Percentiles rank a stretch among this genome's conserved stretches.
These are phyloP conservation scores for Oenanthe sinensis DNA, from an alignment of 129 eudicot species.

Conservation along the genomic window DNA sequence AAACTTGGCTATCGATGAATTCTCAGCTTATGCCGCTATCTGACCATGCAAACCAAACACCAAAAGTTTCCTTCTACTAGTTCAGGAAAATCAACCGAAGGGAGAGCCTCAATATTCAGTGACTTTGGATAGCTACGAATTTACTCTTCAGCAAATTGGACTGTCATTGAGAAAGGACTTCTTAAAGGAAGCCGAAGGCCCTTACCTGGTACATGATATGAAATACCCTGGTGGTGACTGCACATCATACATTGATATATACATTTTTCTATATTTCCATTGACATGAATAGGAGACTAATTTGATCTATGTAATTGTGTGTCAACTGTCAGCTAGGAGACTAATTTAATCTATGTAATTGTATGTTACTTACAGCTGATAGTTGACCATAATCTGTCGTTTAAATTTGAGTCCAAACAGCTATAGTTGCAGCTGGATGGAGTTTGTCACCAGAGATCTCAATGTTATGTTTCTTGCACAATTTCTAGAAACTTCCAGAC, in stretches of 20 bases:
- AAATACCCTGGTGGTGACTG: slow-evolving; percentile 97
- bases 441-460: not conserved
- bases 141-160: slow-evolving; percentile 86
- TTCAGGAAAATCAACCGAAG: slow-evolving; percentile 55
- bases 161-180: slow-evolving; percentile 54
- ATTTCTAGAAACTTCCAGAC: not conserved
- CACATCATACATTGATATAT: slow-evolving; percentile 86
- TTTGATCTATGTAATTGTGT: too few relatives aligned
- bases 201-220: slow-evolving; percentile 79
- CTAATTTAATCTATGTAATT: not conserved
- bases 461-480: not conserved
- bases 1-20: not conserved
- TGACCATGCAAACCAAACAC: not conserved
- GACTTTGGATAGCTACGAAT: slow-evolving; percentile 81
- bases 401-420: not conserved
- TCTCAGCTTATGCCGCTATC: not conserved
- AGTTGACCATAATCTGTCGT: not conserved
- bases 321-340: too few relatives aligned
- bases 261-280: not conserved
- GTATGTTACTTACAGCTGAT: not conserved
- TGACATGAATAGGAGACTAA: not conserved
- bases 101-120: slow-evolving; percentile 94
- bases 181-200: slow-evolving; percentile 77
- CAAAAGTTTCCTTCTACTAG: not conserved
- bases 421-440: not conserved